Evolutionary conservation across 2,329 filamentous ascomycete genomes (phyloP).

Genomic region (Trichoderma sp.): DNA sequence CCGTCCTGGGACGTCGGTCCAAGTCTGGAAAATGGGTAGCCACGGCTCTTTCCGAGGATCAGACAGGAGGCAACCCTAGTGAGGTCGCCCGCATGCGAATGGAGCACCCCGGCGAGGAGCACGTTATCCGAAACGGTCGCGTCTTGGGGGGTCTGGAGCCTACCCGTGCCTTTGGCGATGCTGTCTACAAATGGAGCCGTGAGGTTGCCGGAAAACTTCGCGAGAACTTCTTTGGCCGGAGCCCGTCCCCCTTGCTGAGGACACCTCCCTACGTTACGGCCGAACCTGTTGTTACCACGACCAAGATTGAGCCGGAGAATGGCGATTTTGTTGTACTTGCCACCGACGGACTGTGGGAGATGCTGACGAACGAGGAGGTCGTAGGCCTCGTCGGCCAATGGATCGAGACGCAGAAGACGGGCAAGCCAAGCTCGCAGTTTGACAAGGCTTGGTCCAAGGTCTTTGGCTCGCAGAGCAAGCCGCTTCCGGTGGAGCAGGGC

Average conservation of each 20-base stretch:
- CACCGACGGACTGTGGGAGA: constrained; percentile 97
- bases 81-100: constrained; percentile 81
- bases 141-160: constrained; percentile 92
- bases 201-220: constrained; percentile 84
- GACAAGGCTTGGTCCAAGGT: constrained; percentile 68
- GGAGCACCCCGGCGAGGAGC: constrained; percentile 85
- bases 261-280: constrained; percentile 97
- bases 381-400: constrained; percentile 95
- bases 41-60: constrained; percentile 85
- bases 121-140: constrained; percentile 85
- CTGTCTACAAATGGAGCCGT: constrained; percentile 92
- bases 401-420: constrained; percentile 75
- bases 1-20: constrained; percentile 62
- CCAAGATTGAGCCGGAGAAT: constrained; percentile 82
- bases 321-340: constrained; percentile 97
- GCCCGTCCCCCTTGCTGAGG: constrained; percentile 73
- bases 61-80: constrained; percentile 85
- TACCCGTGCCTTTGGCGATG: constrained; percentile 92
- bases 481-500: constrained; percentile 75
- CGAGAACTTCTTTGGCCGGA: constrained; percentile 83
- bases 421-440: constrained; percentile 63
- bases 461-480: constrained; percentile 54
- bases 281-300: constrained; percentile 91
- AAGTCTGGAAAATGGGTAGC: constrained; percentile 29
- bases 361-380: constrained; percentile 98